Evolutionary conservation across 1,284 basidiomycete species (phyloP), one percentile per base, ranked within the genome.

Genomic region (Bondarzewia mesenterica): DNA sequence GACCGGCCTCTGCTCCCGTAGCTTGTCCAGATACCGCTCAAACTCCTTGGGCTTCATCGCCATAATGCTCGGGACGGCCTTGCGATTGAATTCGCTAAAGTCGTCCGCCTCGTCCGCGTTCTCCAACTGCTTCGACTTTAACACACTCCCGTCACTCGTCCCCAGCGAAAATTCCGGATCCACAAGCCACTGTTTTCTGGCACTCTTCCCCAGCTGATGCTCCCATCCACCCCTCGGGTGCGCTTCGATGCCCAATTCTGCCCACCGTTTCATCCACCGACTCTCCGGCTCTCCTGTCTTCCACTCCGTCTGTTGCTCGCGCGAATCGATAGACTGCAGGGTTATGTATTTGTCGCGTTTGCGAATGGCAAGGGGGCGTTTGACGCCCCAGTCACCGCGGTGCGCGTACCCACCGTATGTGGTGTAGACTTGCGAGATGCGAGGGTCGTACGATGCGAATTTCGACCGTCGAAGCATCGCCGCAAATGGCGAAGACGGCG

Each of bases 321-420:
- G 74, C 23, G 83, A 78, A 58, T 90, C 87, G 59, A 85, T 75
- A 57, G 69, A 60, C 60, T 71, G 62, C 59, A 80, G 59, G 40
- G 80, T 77, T 49, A 89, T 77, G 57, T 72, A 75, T 6, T 78
- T 76, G 53, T 78, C 74, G 44, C 76, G 74, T 35, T 60, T 57
- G 44, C 79, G 77, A 48, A 85, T 64, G 6, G 82, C 68, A 20
- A 89, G 74, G 29, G 86, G 81, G 0, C 88, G 78, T 64, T 90
- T 90, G 51, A 89, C 68, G 32, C 87, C 87, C 74, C 78, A 90
- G 64, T 89, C 77, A 47, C 87, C 87, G 27, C 87, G 77, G 57
- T 80, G 71, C 2, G 81, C 77, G 58, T 85, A 72, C 35, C 82
- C 82, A 41, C 77, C 77, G 45, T 77, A 74, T 0, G 85, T 69